Conservation (phyloP, 2,329 filamentous ascomycete species). For the Nothophoma quercina region DNA sequence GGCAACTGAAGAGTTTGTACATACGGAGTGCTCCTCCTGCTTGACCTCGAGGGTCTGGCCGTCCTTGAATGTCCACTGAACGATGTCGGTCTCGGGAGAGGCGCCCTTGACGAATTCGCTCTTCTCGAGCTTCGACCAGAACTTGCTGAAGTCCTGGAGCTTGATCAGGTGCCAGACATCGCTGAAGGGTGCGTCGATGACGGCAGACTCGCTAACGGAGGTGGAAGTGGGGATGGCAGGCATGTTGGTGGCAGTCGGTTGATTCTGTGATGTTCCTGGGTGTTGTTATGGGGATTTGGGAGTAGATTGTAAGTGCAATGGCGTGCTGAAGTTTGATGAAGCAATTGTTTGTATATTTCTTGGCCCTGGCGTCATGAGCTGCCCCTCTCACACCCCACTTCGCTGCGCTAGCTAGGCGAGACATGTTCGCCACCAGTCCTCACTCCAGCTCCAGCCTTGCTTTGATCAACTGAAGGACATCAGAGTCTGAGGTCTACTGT, state of each 20-base stretch:
- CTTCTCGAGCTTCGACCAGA: slow-evolving; percentile 69
- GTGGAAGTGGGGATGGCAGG: slow-evolving; percentile 68
- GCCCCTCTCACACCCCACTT: slow-evolving; percentile 37
- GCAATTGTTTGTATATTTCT: slow-evolving; percentile 22
- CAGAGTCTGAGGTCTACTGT: background rate
- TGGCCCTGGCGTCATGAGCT: slow-evolving; percentile 22
- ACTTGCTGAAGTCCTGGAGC: slow-evolving; percentile 72
- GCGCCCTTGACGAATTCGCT: slow-evolving; percentile 70
- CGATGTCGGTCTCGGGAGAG: slow-evolving; percentile 70
- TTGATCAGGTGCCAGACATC: slow-evolving; percentile 79
- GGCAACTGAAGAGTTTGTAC: slow-evolving; percentile 28
- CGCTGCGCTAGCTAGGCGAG: slow-evolving; percentile 16
- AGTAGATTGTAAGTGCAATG: slow-evolving; percentile 6
- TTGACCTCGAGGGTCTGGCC: slow-evolving; percentile 74
- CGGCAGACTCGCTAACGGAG: slow-evolving; percentile 70
- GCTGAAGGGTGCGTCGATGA: slow-evolving; percentile 72
- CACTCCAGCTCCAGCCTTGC: slow-evolving; percentile 1
- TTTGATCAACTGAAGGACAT: background rate
- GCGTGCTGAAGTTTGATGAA: slow-evolving; percentile 27
- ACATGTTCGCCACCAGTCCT: slow-evolving; percentile 21
- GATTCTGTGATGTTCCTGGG: background rate
- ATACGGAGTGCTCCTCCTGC: slow-evolving; percentile 76
- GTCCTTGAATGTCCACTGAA: slow-evolving; percentile 76
- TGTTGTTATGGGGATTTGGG: background rate
- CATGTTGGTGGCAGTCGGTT: slow-evolving; percentile 15